A percentile compares a stretch with the other conserved stretches of the same genome.
Conservation (phyloP, 148 eudicot genomes). For the Tetragonia tetragonoides region DNA sequence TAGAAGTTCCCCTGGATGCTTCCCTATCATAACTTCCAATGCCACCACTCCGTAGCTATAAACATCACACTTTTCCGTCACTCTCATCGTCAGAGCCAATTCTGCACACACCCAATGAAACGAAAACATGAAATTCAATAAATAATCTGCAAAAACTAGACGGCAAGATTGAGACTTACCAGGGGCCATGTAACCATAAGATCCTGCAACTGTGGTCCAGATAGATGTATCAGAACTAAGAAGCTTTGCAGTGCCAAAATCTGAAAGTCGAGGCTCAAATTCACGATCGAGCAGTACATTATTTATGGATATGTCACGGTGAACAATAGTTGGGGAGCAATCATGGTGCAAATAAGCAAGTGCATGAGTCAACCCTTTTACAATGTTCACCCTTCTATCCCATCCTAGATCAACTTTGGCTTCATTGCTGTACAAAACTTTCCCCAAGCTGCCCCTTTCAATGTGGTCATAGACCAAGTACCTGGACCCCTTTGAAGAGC, state of each 20-base stretch:
- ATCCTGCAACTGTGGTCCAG: constrained; percentile 86
- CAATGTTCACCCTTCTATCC: constrained; percentile 56
- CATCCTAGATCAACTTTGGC: constrained; percentile 48
- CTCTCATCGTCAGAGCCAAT: constrained; percentile 38
- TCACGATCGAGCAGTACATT: constrained; percentile 64
- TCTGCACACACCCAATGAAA: constrained; percentile 7
- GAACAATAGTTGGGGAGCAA: constrained; percentile 73
- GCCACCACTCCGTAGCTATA: constrained; percentile 83
- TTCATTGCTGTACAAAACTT: constrained; percentile 41
- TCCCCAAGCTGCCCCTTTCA: constrained; percentile 71
- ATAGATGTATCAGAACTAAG: constrained; percentile 50
- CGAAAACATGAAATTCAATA: background rate
- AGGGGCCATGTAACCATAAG: constrained; percentile 96
- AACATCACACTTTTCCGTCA: constrained; percentile 61
- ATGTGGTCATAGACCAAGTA: constrained; percentile 77
- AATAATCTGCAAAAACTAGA: too few species aligned
- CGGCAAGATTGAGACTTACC: constrained; percentile 34
- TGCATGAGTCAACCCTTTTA: constrained; percentile 75
- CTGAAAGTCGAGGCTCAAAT: constrained; percentile 72
- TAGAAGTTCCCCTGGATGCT: constrained; percentile 64
- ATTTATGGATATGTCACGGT: constrained; percentile 68
- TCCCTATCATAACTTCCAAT: constrained; percentile 71
- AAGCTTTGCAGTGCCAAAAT: constrained; percentile 81
- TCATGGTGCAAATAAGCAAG: constrained; percentile 80
- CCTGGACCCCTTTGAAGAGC: constrained; percentile 45